Evolutionary conservation across 306 rosid species (phyloP).

Genomic region (Delonix regia): DNA sequence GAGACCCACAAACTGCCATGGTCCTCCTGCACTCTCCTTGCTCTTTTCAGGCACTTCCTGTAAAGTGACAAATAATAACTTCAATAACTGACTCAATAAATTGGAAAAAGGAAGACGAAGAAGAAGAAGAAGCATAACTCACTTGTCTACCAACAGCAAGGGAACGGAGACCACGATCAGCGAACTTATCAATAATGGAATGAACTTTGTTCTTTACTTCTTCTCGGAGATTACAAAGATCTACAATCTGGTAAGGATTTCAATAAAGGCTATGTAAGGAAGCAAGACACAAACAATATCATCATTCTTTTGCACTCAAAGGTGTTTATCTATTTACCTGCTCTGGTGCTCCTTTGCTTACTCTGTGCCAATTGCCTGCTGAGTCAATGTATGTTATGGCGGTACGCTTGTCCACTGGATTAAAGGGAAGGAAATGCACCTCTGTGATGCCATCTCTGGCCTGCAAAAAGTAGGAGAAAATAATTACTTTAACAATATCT

Average conservation of each 20-base stretch:
- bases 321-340: constrained; percentile 52
- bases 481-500: too few species aligned
- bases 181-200: constrained; percentile 82
- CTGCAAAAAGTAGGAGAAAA: constrained; percentile 32
- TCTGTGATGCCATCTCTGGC: constrained; percentile 83
- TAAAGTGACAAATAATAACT: neutral
- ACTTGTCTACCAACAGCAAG: constrained; percentile 76
- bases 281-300: neutral
- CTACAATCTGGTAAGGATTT: constrained; percentile 63
- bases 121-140: neutral
- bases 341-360: constrained; percentile 96
- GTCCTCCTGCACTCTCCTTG: constrained; percentile 77
- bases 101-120: neutral
- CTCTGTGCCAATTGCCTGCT: constrained; percentile 75
- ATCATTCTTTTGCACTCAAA: neutral
- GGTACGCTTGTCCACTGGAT: constrained; percentile 93
- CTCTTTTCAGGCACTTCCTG: constrained; percentile 70
- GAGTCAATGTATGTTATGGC: constrained; percentile 82
- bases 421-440: constrained; percentile 87
- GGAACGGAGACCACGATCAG: constrained; percentile 90
- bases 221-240: constrained; percentile 67
- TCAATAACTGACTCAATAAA: neutral
- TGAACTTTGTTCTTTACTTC: constrained; percentile 65
- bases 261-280: constrained; percentile 11
- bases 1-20: constrained; percentile 84